A percentile compares a stretch with the other conserved stretches of the same genome.
Evolutionary conservation across 164 flowering plant species (phyloP).

Genomic region (Platanus orientalis): DNA sequence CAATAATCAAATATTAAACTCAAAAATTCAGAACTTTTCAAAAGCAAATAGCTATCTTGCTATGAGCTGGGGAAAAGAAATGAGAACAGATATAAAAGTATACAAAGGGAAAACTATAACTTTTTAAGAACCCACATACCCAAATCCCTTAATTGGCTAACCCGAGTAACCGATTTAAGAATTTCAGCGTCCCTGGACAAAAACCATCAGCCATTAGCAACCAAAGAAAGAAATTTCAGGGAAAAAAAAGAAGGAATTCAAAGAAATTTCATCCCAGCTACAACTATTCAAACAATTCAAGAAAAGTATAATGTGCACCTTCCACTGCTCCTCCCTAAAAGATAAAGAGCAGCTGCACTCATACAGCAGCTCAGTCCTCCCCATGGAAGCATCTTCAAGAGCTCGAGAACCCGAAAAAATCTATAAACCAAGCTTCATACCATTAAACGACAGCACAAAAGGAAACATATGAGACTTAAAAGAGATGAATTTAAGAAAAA

Average conservation of each 20-base stretch:
- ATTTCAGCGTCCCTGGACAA: slow-evolving; percentile 70
- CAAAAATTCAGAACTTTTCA: not conserved
- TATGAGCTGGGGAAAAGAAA: too few species aligned
- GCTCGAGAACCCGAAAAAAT: not conserved
- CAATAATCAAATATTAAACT: not conserved
- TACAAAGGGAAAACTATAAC: not conserved
- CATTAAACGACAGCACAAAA: not conserved
- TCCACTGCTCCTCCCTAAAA: slow-evolving; percentile 88
- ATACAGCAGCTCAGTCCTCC: slow-evolving; percentile 88
- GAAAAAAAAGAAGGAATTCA: not conserved
- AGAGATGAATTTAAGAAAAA: not conserved
- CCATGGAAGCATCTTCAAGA: slow-evolving; percentile 71
- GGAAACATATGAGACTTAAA: not conserved
- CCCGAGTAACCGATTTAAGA: slow-evolving; percentile 68
- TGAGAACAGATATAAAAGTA: not conserved
- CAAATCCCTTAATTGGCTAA: slow-evolving; percentile 82
- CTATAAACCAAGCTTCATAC: slow-evolving; percentile 1
- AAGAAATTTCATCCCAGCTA: not conserved
- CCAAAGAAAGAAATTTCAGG: not conserved
- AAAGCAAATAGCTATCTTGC: not conserved
- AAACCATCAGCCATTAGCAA: slow-evolving; percentile 7
- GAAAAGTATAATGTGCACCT: slow-evolving; percentile 32
- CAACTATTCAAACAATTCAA: not conserved
- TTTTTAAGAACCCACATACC: slow-evolving; percentile 35
- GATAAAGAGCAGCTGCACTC: slow-evolving; percentile 90